Evolutionary conservation across 768 basidiomycete genomes (phyloP).

Genomic region (Auricularia sp.): DNA sequence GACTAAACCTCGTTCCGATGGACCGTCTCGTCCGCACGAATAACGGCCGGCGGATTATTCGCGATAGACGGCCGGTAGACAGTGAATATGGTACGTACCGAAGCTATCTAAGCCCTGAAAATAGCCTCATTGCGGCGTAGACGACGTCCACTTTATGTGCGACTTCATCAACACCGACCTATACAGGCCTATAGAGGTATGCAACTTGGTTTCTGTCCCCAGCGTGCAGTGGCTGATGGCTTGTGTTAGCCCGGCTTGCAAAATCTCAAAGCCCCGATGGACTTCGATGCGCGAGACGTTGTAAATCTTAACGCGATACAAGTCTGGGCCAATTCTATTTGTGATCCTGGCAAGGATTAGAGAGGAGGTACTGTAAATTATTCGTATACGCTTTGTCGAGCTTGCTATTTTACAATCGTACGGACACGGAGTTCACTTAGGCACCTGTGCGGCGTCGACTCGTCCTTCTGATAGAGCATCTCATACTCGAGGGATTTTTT

Average conservation of each 20-base stretch:
- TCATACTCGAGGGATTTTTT: too few relatives aligned
- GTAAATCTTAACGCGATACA: not conserved
- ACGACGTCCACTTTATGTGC: not conserved
- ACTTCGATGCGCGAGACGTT: not conserved
- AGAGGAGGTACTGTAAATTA: not conserved
- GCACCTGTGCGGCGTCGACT: too few relatives aligned
- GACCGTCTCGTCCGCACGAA: not conserved
- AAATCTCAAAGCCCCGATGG: not conserved
- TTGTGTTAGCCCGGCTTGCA: not conserved
- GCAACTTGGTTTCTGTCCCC: not conserved
- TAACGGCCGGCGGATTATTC: not conserved
- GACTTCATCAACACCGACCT: not conserved
- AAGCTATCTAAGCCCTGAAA: not conserved
- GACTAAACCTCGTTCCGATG: not conserved
- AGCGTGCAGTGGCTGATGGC: not conserved
- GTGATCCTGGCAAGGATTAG: not conserved
- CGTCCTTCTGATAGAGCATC: too few relatives aligned
- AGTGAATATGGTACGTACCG: not conserved
- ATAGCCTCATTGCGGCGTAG: not conserved
- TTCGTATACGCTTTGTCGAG: not conserved
- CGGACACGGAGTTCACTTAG: too few relatives aligned
- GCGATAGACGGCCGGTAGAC: not conserved
- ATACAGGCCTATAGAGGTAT: not conserved
- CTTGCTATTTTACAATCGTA: not conserved
- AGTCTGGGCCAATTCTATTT: not conserved